Evolutionary conservation across 257 asterid genomes (phyloP).

Genomic region (Verbena officinalis): DNA sequence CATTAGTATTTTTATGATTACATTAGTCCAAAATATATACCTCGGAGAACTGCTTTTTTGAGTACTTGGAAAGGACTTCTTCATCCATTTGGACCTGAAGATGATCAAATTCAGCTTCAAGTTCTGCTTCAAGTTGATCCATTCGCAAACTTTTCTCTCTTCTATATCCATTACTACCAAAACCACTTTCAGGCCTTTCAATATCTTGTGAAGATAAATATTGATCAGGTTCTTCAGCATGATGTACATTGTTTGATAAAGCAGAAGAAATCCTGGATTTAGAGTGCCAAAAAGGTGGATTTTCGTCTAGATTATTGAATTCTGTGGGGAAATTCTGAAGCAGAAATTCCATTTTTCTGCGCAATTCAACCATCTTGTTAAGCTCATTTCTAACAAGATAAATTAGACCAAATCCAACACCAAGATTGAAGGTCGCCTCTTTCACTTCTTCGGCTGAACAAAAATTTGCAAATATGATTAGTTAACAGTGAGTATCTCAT

Average conservation of each 20-base stretch:
- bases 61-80: constrained; percentile 27
- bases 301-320: constrained; percentile 27
- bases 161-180: constrained; percentile 31
- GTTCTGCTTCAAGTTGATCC: constrained; percentile 71
- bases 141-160: constrained; percentile 42
- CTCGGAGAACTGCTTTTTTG: constrained; percentile 42
- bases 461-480: constrained; percentile 8
- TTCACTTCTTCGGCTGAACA: constrained; percentile 35
- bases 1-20: too few species aligned
- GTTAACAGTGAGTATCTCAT: background rate
- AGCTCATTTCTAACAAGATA: constrained; percentile 56
- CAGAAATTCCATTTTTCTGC: constrained; percentile 46
- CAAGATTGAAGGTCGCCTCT: constrained; percentile 52
- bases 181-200: constrained; percentile 24
- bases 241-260: constrained; percentile 9
- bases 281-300: constrained; percentile 21
- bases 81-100: constrained; percentile 49
- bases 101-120: constrained; percentile 60
- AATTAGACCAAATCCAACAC: constrained; percentile 67
- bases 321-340: constrained; percentile 46
- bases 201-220: constrained; percentile 29
- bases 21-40: constrained; percentile 34
- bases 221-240: constrained; percentile 22
- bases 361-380: constrained; percentile 50
- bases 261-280: constrained; percentile 33